Conservation (phyloP, 2,329 filamentous ascomycete species). For the Fusarium sp. region DNA sequence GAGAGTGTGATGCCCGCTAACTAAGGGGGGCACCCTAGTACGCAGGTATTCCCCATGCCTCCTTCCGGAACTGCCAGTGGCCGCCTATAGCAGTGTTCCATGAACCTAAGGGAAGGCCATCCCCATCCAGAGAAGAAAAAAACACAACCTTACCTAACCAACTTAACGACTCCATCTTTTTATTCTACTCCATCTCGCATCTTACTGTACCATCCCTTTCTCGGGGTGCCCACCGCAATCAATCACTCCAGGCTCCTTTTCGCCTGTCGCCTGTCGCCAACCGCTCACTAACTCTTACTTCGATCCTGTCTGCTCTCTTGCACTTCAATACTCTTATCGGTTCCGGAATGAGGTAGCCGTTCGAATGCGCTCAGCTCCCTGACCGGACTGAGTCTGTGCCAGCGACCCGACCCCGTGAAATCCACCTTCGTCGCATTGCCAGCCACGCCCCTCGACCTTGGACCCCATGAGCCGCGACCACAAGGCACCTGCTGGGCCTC, state of each 20-base stretch:
- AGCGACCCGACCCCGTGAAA: slow-evolving; percentile 43
- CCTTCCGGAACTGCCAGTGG: slow-evolving; percentile 34
- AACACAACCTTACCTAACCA: slow-evolving; percentile 29
- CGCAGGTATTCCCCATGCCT: slow-evolving; percentile 18
- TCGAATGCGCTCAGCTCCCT: slow-evolving; percentile 68
- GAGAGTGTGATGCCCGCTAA: slow-evolving; percentile 6
- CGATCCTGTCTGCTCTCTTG: slow-evolving; percentile 14
- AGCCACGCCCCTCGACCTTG: slow-evolving; percentile 44
- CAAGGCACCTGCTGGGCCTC: slow-evolving; percentile 67
- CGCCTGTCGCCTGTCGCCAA: slow-evolving; percentile 22
- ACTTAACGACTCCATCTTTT: slow-evolving; percentile 44
- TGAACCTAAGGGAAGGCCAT: slow-evolving; percentile 12
- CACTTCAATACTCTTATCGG: slow-evolving; percentile 25
- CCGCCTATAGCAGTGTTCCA: slow-evolving; percentile 22
- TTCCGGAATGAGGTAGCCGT: slow-evolving; percentile 68
- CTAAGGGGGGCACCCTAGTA: slow-evolving; percentile 13
- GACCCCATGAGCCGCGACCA: slow-evolving; percentile 57
- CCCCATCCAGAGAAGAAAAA: slow-evolving; percentile 33
- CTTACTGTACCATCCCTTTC: slow-evolving; percentile 37
- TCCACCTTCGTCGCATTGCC: slow-evolving; percentile 46
- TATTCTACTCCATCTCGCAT: slow-evolving; percentile 38
- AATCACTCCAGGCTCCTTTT: slow-evolving; percentile 15
- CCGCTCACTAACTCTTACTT: neutral
- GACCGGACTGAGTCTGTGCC: slow-evolving; percentile 65
- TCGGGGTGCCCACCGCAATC: slow-evolving; percentile 31